Evolutionary conservation across 495 filamentous ascomycete genomes (phyloP), one percentile per base, ranked within the genome.

Genomic region (Xylaria castorea): DNA sequence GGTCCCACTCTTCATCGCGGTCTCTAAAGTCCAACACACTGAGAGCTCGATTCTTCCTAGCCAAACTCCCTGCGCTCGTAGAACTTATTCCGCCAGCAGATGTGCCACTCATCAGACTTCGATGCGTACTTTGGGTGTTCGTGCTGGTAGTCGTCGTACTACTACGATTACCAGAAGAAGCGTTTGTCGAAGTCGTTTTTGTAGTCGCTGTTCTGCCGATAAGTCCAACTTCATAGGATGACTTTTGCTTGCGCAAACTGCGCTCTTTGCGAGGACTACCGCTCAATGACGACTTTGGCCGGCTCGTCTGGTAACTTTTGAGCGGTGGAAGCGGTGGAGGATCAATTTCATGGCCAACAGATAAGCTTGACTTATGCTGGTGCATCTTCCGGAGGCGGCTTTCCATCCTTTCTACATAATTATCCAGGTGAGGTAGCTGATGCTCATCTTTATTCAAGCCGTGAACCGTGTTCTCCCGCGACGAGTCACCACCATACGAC

Each of bases 41-140:
- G 64, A 85, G 82, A 32, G 87, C 80, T 74, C 87, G 82, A 67
- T 78, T 93, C 80, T 91, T 90, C 61, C 96, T 87, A 32, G 93
- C 94, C 40, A 95, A 89, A 80, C 94, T 97, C 57, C 95, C 97
- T 20, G 96, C 96, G 80, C 95, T 98, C 0, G 97, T 98, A 50
- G 95, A 93, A 79, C 94, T 97, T 79, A 98, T 92, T 1, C 88
- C 95, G 20, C 94, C 92, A 1, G 97, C 97, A 57, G 95, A 98
- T 40, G 87, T 84, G 9, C 94, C 96, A 80, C 94, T 97, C 96
- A 98, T 97, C 46, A 98, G 75, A 78, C 93, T 97, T 70, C 90
- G 88, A 76, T 91, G 90, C 9, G 95, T 98, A 74, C 87, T 87
- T 66, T 91, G 89, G 0, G 94, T 96, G 75, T 88, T 92, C 9